Evolutionary conservation across 345 rosid genomes (phyloP).

Genomic region (Lagerstroemia speciosa): DNA sequence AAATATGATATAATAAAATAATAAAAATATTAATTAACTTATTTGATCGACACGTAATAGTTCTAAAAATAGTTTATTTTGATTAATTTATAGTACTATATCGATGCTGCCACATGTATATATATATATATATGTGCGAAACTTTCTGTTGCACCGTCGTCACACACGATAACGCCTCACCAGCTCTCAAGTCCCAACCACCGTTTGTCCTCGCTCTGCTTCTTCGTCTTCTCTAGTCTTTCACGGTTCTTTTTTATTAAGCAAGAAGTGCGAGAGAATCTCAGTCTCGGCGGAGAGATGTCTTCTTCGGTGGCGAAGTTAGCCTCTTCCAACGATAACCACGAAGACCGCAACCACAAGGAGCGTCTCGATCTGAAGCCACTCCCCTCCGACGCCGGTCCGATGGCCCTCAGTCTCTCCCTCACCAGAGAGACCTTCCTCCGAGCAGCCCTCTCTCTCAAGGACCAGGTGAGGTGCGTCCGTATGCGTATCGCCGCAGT

Average conservation of each 20-base stretch:
- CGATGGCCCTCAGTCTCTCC: slow-evolving; percentile 19
- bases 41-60: too few relatives aligned
- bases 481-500: too few relatives aligned
- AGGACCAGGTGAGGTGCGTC: slow-evolving; percentile 62
- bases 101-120: too few relatives aligned
- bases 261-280: neutral
- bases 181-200: neutral
- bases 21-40: too few relatives aligned
- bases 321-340: slow-evolving; percentile 10
- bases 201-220: neutral
- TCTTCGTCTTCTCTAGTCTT: too few relatives aligned
- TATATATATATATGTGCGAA: too few relatives aligned
- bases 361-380: slow-evolving; percentile 27
- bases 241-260: too few relatives aligned
- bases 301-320: slow-evolving; percentile 32
- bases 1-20: too few relatives aligned
- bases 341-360: slow-evolving; percentile 16
- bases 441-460: slow-evolving; percentile 60
- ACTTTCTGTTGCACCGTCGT: too few relatives aligned
- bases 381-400: slow-evolving; percentile 22
- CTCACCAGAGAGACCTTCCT: slow-evolving; percentile 41
- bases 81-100: too few relatives aligned
- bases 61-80: too few relatives aligned
- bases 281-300: slow-evolving; percentile 10
- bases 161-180: neutral